A percentile compares a stretch with the other conserved stretches of the same genome.
These are phyloP conservation scores for Dendrobium nobile DNA, from an alignment of 106 monocot genomes.

Conservation along the genomic window DNA sequence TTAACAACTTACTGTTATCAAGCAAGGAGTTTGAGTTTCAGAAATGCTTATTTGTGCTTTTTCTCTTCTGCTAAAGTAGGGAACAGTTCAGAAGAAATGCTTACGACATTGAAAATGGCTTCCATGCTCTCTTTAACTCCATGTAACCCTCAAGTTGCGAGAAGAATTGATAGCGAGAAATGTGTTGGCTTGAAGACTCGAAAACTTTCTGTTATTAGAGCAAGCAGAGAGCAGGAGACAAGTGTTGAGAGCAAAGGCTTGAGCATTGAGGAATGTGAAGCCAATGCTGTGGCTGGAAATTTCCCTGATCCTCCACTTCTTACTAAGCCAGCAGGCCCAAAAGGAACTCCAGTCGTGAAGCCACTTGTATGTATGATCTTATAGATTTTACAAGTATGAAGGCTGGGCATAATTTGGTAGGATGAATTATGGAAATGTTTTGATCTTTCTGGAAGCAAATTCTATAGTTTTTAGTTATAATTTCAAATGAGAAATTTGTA, in stretches of 20 bases:
- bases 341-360: constrained; percentile 70
- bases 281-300: constrained; percentile 79
- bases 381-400: neutral
- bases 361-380: constrained; percentile 51
- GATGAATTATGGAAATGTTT: neutral
- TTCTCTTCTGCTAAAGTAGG: neutral
- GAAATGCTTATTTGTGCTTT: neutral
- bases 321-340: constrained; percentile 35
- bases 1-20: neutral
- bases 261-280: constrained; percentile 90
- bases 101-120: constrained; percentile 32
- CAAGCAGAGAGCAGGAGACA: constrained; percentile 29
- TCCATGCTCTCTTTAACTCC: constrained; percentile 38
- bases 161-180: constrained; percentile 23
- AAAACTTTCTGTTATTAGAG: constrained; percentile 6
- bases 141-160: constrained; percentile 22
- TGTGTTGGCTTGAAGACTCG: constrained; percentile 27
- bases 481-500: neutral
- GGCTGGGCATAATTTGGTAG: neutral
- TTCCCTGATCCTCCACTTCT: constrained; percentile 64
- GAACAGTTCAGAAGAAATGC: neutral
- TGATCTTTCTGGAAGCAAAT: neutral
- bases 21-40: neutral
- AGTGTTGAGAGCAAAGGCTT: constrained; percentile 33
- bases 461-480: neutral